A percentile compares a stretch with the other conserved stretches of the same genome.
Conservation (phyloP, 495 filamentous ascomycete genomes). For the Viridothelium virens region DNA sequence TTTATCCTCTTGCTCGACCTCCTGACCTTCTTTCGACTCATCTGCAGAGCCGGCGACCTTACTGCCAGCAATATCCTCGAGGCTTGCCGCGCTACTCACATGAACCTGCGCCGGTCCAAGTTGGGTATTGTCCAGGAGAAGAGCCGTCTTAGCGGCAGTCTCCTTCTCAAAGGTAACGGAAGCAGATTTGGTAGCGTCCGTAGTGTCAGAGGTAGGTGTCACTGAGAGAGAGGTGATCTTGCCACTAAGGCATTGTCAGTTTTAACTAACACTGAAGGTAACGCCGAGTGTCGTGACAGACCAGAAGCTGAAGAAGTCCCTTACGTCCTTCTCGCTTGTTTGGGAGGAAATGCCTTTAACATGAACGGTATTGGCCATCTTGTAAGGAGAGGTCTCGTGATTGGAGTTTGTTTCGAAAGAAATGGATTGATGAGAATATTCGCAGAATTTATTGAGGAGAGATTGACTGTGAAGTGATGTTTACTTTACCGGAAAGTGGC, state of each 20-base stretch:
- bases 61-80: constrained; percentile 54
- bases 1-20: constrained; percentile 89
- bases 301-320: constrained; percentile 99
- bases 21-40: constrained; percentile 45
- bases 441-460: neutral
- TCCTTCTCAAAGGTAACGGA: constrained; percentile 93
- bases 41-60: constrained; percentile 38
- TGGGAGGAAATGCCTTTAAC: constrained; percentile 73
- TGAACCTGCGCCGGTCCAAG: constrained; percentile 73
- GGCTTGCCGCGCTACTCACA: constrained; percentile 59
- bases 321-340: constrained; percentile 83
- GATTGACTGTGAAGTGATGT: neutral
- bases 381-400: constrained; percentile 13
- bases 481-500: neutral
- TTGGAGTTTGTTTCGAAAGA: neutral
- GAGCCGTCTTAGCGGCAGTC: constrained; percentile 89
- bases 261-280: neutral
- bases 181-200: constrained; percentile 62
- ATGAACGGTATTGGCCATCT: constrained; percentile 40
- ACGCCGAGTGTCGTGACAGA: constrained; percentile 37
- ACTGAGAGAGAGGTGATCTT: constrained; percentile 81
- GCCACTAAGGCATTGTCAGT: constrained; percentile 50
- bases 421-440: neutral
- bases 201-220: constrained; percentile 52
- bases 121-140: constrained; percentile 92